Percentiles rank a stretch among this genome's conserved stretches.
Conservation (phyloP, 78 protist species). For the Blattamonas nauphoetae region DNA sequence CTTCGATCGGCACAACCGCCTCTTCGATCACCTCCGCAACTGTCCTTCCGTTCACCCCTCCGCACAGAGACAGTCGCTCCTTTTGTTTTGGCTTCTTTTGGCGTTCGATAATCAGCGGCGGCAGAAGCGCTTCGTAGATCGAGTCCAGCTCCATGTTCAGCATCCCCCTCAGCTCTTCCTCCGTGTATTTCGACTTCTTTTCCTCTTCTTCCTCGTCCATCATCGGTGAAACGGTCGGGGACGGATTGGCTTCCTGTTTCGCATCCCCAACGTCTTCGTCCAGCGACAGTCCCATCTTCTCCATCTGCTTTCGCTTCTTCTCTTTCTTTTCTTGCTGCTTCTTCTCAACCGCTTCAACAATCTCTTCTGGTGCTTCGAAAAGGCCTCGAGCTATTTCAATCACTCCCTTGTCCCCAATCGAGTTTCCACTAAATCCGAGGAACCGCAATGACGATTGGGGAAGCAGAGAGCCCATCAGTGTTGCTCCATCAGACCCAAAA, state of each 20-base stretch:
- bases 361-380: not conserved
- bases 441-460: not conserved
- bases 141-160: no score
- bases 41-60: not conserved
- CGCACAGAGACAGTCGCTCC: not conserved
- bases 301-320: not conserved
- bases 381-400: not conserved
- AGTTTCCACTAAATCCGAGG: not conserved
- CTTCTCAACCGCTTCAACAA: not conserved
- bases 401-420: not conserved
- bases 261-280: not conserved
- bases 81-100: not conserved
- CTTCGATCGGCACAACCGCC: not conserved
- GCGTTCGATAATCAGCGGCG: not conserved
- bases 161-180: no score
- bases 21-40: not conserved
- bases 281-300: not conserved
- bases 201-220: no score
- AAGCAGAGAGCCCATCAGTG: not conserved
- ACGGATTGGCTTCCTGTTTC: not conserved
- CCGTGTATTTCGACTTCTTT: no score
- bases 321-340: not conserved
- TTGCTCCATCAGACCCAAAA: not conserved
- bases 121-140: not conserved
- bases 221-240: no score